Conservation (phyloP, 495 filamentous ascomycete genomes). For the Melanomma pulvis-pyrius region DNA sequence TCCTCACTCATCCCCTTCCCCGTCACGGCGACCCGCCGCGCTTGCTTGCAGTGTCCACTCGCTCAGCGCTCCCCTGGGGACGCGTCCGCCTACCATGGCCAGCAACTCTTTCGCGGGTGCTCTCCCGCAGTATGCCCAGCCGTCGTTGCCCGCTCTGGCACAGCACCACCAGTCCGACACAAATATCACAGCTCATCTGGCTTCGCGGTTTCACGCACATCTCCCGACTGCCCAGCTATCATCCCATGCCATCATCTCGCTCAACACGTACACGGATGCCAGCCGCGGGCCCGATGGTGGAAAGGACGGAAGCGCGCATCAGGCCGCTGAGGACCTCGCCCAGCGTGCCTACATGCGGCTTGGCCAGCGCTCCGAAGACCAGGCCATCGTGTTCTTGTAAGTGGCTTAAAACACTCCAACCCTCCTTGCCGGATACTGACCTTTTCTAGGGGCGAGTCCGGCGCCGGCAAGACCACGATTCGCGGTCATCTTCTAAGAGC, state of each 20-base stretch:
- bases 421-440: conserved; percentile 7
- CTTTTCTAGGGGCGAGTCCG: conserved; percentile 78
- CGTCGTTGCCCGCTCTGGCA: conserved; percentile 84
- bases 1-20: background rate
- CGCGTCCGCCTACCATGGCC: conserved; percentile 40
- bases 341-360: conserved; percentile 79
- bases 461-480: conserved; percentile 92
- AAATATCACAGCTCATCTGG: conserved; percentile 90
- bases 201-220: conserved; percentile 90
- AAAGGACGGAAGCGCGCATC: conserved; percentile 82
- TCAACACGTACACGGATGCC: conserved; percentile 92
- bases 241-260: conserved; percentile 82
- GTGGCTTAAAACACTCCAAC: conserved; percentile 35
- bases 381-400: conserved; percentile 89
- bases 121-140: conserved; percentile 70
- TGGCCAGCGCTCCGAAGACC: conserved; percentile 88
- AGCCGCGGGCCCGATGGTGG: conserved; percentile 85
- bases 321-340: conserved; percentile 86
- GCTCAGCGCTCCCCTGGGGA: conserved; percentile 41
- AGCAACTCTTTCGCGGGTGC: conserved; percentile 28
- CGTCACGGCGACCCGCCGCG: background rate
- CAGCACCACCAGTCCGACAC: conserved; percentile 95
- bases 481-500: conserved; percentile 84
- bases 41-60: conserved; percentile 30
- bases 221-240: conserved; percentile 85